Evolutionary conservation across 345 rosid species (phyloP), one percentile per base, ranked within the genome.

Genomic region (Eucalyptus victrix): DNA sequence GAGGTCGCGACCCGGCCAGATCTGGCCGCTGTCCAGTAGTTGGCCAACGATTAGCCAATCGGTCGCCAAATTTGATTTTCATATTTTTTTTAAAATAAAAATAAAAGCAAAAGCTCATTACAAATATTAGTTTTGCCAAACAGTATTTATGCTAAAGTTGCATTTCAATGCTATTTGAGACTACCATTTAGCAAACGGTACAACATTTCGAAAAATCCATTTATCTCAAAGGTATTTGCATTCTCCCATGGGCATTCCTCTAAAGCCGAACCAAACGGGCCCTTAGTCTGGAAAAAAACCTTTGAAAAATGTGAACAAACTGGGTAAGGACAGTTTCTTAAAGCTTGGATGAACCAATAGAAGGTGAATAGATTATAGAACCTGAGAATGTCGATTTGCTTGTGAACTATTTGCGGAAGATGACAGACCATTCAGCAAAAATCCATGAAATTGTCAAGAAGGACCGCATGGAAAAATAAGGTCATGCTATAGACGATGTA

Each of bases 1-100:
- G 0, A 51, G 54, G 54, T 6, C 19, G 8, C 4, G 2, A 17
- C 8, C 19, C 8, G 2, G 0, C 23, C 23, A 17, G 0, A 51
- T 7, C 9, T 7, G 21, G 51, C 3, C 18, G 54, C 4, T 8
- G 2, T 18, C 23, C 1, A 17, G 4, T 2, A 51, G 4, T 51
- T 51, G 54, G 54, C 9, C 23, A 0, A 8, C 21, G 1, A 1
- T 49, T 51, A 51, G 21, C 9, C 2, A 1, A 0, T 17, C 2
- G 2, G 4, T 8, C 2, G 8, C 1, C 4, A 1, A 1, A 17
- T 51, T 51, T 51, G 54, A 17, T 17, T 3, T 51, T 51, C 2
- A 51, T 0, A 51, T 51, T 51, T 51, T 17, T 16, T 44, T 44
- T 2, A 17, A 17, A 17, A 51, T 16, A 50, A 50, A 18, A 51